phyloP scores from a whole-genome alignment of 2,329 filamentous ascomycete genomes.

The Apiospora marii region DNA sequence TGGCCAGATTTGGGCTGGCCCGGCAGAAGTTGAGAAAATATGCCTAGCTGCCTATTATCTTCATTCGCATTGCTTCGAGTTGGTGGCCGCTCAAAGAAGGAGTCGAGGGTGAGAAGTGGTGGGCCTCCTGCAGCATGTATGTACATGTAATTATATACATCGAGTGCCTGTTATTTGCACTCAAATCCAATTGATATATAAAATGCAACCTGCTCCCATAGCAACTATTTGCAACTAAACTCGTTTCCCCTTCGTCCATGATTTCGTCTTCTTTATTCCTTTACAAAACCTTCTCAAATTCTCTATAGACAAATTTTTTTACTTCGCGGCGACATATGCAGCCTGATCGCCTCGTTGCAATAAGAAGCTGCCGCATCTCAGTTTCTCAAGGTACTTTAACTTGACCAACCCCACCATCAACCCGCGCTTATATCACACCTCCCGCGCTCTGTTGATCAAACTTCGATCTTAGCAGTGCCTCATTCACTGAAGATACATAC shows the following conservation, averaged over 20 bases:
- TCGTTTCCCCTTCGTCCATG: neutral
- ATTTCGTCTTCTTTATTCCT: neutral
- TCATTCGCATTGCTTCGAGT: neutral
- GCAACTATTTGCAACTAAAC: neutral
- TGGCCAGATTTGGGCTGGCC: neutral
- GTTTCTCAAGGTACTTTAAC: neutral
- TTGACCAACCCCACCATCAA: conserved; percentile 2
- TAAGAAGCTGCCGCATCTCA: neutral
- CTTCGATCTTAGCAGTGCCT: neutral
- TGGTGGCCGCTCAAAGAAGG: neutral
- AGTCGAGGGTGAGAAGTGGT: neutral
- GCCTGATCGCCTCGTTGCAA: neutral
- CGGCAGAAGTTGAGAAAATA: neutral
- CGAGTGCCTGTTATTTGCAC: neutral
- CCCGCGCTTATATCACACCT: neutral
- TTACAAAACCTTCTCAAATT: neutral
- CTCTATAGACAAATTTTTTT: neutral
- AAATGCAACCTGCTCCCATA: neutral
- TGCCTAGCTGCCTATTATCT: neutral
- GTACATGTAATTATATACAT: neutral
- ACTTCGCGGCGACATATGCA: neutral
- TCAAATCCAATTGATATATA: neutral
- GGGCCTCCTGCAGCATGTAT: neutral
- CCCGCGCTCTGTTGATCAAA: neutral
- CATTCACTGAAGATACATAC: neutral